Evolutionary conservation across 2,329 filamentous ascomycete genomes (phyloP).

Genomic region (Botrytis tulipae): DNA sequence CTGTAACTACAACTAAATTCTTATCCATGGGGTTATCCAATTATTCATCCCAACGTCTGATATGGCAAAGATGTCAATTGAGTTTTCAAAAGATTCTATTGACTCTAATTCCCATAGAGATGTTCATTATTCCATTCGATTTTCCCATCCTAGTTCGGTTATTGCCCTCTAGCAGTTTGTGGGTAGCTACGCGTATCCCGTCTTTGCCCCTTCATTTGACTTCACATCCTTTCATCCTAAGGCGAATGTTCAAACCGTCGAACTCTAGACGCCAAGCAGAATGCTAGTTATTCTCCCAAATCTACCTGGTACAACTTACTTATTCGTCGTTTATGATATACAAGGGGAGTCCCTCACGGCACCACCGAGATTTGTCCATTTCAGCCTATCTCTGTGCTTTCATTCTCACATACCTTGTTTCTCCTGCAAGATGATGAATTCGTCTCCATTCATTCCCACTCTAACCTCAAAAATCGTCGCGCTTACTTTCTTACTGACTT

Average conservation of each 20-base stretch:
- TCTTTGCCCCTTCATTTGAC: background rate
- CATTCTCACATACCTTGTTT: background rate
- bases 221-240: background rate
- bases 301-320: background rate
- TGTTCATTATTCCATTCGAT: background rate
- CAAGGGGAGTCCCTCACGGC: slow-evolving; percentile 4
- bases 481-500: background rate
- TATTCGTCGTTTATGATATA: slow-evolving; percentile 11
- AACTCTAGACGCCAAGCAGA: background rate
- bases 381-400: background rate
- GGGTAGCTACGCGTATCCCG: background rate
- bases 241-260: background rate
- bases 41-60: background rate
- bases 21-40: background rate
- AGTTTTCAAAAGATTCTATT: background rate
- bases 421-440: slow-evolving; percentile 9
- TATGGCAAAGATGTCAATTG: background rate
- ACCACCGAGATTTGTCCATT: slow-evolving; percentile 9
- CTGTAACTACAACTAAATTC: background rate
- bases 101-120: background rate
- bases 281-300: background rate
- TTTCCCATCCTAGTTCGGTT: background rate
- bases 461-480: background rate
- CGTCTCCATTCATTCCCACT: slow-evolving; percentile 10
- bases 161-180: background rate